A percentile compares a stretch with the other conserved stretches of the same genome.
Conservation (phyloP, 768 basidiomycete species). For the Tephrocybe sp. region DNA sequence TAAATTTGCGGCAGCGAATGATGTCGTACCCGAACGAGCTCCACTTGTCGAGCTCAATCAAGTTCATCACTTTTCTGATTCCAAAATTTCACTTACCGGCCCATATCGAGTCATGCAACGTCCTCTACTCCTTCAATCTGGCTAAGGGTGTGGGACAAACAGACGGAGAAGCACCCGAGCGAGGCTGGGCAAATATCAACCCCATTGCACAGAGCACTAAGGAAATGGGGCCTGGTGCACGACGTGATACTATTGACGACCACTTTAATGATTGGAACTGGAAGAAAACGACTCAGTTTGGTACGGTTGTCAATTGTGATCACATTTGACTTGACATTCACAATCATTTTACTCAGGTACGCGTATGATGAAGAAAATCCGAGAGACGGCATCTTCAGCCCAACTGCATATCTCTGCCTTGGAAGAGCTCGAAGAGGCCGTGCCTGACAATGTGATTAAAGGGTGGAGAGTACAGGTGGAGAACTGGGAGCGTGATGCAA, state of each 20-base stretch:
- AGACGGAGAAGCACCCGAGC: slow-evolving; percentile 12
- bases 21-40: neutral
- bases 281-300: neutral
- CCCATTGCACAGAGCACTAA: too few relatives aligned
- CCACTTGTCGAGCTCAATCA: neutral
- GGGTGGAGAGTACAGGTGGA: too few relatives aligned
- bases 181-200: slow-evolving; percentile 23
- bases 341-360: neutral
- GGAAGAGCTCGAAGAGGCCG: too few relatives aligned
- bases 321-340: neutral
- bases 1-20: slow-evolving; percentile 15
- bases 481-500: neutral
- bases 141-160: slow-evolving; percentile 12
- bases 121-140: slow-evolving; percentile 21
- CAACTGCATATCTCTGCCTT: too few relatives aligned
- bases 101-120: slow-evolving; percentile 21
- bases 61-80: slow-evolving; percentile 13
- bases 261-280: slow-evolving; percentile 3
- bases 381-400: neutral
- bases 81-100: slow-evolving; percentile 29
- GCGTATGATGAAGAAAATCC: neutral
- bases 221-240: slow-evolving; percentile 19
- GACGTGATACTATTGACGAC: neutral
- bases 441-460: too few relatives aligned
- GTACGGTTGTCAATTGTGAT: neutral